Evolutionary conservation across 306 rosid genomes (phyloP).

Genomic region (Abrus pulchellus): DNA sequence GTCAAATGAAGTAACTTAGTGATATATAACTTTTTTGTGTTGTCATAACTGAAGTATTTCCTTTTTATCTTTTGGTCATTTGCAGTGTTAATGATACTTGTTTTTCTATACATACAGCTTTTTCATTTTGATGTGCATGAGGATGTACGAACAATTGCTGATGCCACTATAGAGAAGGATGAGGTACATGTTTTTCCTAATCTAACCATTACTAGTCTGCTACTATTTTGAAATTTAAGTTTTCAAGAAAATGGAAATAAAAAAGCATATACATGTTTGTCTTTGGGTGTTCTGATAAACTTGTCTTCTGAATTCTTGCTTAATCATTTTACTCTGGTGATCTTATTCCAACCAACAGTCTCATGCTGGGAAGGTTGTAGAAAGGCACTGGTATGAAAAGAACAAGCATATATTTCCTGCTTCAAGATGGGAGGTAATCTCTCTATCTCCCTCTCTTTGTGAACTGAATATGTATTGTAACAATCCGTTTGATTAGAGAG

Average conservation of each 20-base stretch:
- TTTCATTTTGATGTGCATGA: constrained; percentile 98
- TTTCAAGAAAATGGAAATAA: constrained; percentile 6
- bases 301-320: constrained; percentile 17
- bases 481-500: not conserved
- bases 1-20: not conserved
- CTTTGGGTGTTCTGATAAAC: constrained; percentile 16
- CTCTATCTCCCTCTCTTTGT: not conserved
- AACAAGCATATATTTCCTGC: constrained; percentile 98
- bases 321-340: constrained; percentile 8
- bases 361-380: constrained; percentile 98
- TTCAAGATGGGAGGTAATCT: constrained; percentile 94
- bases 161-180: constrained; percentile 95
- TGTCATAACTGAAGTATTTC: not conserved
- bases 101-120: constrained; percentile 60
- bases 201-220: constrained; percentile 13
- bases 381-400: constrained; percentile 99
- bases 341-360: constrained; percentile 61
- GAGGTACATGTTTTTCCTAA: constrained; percentile 68
- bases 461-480: not conserved
- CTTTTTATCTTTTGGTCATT: not conserved
- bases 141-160: constrained; percentile 94
- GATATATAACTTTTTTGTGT: constrained; percentile 6
- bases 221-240: constrained; percentile 16
- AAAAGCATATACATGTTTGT: constrained; percentile 16
- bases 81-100: constrained; percentile 38